These are phyloP conservation scores for Dimocarpus longan DNA, from an alignment of 345 rosid species.

Conservation along the genomic window DNA sequence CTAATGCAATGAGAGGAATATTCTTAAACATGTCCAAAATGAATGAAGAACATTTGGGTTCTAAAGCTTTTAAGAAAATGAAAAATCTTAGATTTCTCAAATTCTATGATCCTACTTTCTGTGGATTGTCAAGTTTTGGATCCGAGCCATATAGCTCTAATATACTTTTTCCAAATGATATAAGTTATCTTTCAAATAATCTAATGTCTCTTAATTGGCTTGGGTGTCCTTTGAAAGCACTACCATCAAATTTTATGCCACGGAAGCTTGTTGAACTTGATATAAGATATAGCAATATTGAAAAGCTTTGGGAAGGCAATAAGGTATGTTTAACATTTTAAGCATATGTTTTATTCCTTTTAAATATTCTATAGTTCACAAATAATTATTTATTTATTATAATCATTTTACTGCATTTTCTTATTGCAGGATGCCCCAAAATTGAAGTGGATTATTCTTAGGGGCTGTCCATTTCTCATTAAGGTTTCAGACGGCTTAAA, in stretches of 20 bases:
- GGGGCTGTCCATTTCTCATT: not conserved
- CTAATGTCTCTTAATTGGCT: too few species aligned
- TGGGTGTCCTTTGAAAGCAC: not conserved
- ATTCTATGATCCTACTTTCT: too few species aligned
- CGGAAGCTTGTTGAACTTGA: not conserved
- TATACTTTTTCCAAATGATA: too few species aligned
- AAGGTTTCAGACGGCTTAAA: too few species aligned
- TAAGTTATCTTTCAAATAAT: too few species aligned
- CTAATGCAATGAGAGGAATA: too few species aligned
- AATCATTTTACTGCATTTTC: not conserved
- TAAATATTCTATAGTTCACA: not conserved
- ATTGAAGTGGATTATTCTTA: slow-evolving; percentile 27
- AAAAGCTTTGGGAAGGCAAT: not conserved
- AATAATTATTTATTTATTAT: not conserved
- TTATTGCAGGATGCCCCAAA: not conserved
- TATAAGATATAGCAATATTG: not conserved
- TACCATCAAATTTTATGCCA: not conserved
- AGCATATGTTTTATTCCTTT: too few species aligned
- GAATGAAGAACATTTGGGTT: too few species aligned
- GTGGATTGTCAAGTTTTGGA: too few species aligned
- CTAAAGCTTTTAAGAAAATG: too few species aligned
- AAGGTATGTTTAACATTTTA: not conserved
- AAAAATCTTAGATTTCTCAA: not conserved
- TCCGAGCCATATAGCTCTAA: too few species aligned
- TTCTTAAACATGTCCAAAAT: too few species aligned